Base-by-base conservation (phyloP, 2,329 filamentous ascomycete species). In the Didymella pomorum region DNA sequence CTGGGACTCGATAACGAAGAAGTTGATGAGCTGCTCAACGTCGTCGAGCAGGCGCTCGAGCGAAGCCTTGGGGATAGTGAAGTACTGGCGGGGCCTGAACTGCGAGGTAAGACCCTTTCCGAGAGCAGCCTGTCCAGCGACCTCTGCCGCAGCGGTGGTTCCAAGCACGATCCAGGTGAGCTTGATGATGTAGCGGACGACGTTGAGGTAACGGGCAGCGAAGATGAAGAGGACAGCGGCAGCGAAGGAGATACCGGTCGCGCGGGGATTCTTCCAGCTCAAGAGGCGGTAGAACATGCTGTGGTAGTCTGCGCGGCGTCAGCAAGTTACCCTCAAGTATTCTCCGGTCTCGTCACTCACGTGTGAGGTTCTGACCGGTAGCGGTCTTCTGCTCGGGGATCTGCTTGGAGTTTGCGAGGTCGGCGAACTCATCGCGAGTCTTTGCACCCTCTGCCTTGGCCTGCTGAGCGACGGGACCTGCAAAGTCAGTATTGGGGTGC, bases 1-100 rank as follows among this genome's bases (percentile, higher is more conserved):
- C 79, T 89, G 87, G 72, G 86, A 85, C 73, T 89, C 87, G 62
- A 89, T 87, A 66, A 89, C 81, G 76, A 88, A 86, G 78, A 89
- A 89, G 79, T 89, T 88, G 77, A 86, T 80, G 52, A 89, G 79
- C 77, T 89, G 86, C 73, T 87, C 85, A 14, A 87, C 72, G 71
- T 89, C 87, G 64, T 87, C 86, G 47, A 87, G 77, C 21, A 86
- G 76, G 57, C 82, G 83, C 74, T 89, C 86, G 33, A 88, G 80
- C 47, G 84, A 85, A 67, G 88, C 86, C 72, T 86, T 86, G 33
- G 86, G 85, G 58, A 89, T 83, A 47, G 83, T 87, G 79, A 87
- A 89, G 81, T 89, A 89, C 71, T 84, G 84, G 70, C 81, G 82
- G 23, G 87, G 87, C 58, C 87, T 82, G 78, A 89, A 83, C 62